These are phyloP conservation scores for Hordeum marinum DNA, from an alignment of 176 grass and related monocot species.

Conservation along the genomic window DNA sequence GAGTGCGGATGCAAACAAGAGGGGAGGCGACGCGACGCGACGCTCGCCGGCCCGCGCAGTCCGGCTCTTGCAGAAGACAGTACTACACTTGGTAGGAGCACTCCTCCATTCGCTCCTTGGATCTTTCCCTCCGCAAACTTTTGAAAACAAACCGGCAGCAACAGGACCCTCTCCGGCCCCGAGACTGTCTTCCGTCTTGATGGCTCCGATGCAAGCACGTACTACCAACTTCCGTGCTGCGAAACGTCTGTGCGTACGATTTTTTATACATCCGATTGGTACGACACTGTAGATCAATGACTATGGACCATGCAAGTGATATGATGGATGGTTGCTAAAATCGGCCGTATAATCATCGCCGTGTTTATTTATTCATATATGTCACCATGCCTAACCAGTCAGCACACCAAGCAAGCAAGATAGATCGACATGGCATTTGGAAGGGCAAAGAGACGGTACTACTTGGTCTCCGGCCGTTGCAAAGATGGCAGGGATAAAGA, in stretches of 20 bases:
- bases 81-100: neutral
- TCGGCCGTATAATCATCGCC: neutral
- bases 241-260: too few relatives aligned
- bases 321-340: too few relatives aligned
- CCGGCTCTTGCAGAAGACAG: neutral
- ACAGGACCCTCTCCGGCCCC: neutral
- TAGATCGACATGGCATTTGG: neutral
- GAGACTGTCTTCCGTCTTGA: neutral
- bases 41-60: neutral
- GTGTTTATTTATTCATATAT: too few relatives aligned
- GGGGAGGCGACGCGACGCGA: neutral
- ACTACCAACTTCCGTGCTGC: slow-evolving; percentile 1
- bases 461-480: neutral
- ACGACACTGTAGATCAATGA: too few relatives aligned
- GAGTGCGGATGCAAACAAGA: neutral
- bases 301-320: too few relatives aligned
- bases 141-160: slow-evolving; percentile 10
- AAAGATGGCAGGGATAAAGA: neutral
- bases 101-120: neutral
- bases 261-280: too few relatives aligned
- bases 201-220: neutral
- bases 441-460: neutral
- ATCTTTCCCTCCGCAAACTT: slow-evolving; percentile 31
- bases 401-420: neutral
- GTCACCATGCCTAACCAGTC: neutral